phyloP scores from a whole-genome alignment of 179 eudicot genomes.

The Carnegiea gigantea region DNA sequence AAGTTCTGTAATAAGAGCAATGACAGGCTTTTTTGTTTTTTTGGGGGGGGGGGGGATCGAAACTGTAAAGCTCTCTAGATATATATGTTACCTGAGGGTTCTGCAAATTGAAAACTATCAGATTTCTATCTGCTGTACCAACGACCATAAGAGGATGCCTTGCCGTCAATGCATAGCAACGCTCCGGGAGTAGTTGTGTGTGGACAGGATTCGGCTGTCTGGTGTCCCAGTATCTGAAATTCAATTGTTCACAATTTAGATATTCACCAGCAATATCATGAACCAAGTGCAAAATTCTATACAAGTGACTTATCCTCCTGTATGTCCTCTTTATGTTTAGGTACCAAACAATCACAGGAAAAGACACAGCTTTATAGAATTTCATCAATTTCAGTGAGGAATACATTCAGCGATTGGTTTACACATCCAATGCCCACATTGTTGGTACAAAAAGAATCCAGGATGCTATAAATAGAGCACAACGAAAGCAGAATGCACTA shows the following conservation, averaged over 20 bases:
- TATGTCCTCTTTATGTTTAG: neutral
- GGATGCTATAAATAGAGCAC: neutral
- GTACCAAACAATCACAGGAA: neutral
- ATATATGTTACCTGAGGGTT: slow-evolving; percentile 70
- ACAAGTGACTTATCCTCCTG: neutral
- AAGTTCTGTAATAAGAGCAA: neutral
- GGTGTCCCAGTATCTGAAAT: slow-evolving; percentile 85
- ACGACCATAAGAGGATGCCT: slow-evolving; percentile 87
- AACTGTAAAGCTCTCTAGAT: neutral
- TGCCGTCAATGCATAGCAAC: slow-evolving; percentile 82
- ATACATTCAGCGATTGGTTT: neutral
- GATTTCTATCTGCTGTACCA: slow-evolving; percentile 88
- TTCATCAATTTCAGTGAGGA: neutral
- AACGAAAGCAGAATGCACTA: neutral
- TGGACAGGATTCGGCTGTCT: slow-evolving; percentile 79
- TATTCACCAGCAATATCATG: neutral
- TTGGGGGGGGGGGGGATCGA: too few species aligned
- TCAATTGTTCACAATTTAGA: neutral
- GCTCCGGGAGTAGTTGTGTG: slow-evolving; percentile 82
- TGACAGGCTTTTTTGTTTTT: too few species aligned
- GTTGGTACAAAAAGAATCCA: neutral
- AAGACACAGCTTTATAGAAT: neutral
- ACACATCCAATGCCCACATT: neutral
- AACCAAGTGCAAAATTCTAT: neutral
- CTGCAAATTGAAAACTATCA: slow-evolving; percentile 75